These are phyloP conservation scores for Nannochloropsis oceanica DNA, from an alignment of 108 stramenopile species.

Conservation along the genomic window DNA sequence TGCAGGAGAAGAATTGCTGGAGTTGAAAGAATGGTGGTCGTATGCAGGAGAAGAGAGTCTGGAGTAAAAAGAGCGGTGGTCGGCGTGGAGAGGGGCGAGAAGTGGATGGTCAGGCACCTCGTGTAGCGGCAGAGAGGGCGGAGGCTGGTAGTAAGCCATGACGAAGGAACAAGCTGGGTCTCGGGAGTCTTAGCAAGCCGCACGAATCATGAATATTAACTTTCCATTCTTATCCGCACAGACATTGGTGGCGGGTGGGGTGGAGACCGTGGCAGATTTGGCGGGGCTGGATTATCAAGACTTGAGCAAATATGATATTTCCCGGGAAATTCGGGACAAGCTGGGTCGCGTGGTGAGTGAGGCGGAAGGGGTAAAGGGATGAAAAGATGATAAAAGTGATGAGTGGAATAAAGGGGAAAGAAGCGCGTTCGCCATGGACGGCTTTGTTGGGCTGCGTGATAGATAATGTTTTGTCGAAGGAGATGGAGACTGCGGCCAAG, in stretches of 20 bases:
- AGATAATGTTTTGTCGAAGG: too few species aligned
- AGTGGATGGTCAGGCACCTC: too few species aligned
- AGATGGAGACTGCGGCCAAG: too few species aligned
- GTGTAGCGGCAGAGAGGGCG: too few species aligned
- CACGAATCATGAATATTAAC: too few species aligned
- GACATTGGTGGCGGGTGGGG: background rate
- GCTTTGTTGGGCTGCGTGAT: too few species aligned
- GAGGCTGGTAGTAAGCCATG: too few species aligned
- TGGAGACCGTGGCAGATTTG: background rate
- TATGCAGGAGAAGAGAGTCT: background rate
- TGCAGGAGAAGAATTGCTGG: background rate
- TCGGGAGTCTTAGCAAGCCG: too few species aligned
- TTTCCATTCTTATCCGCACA: background rate
- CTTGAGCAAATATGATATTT: background rate
- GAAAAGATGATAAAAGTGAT: background rate
- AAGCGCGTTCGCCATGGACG: background rate
- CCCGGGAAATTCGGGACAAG: background rate
- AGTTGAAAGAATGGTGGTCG: background rate
- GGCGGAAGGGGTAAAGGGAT: background rate
- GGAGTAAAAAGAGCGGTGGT: background rate
- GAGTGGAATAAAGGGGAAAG: background rate
- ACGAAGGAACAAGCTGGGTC: too few species aligned
- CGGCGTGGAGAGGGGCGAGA: too few species aligned
- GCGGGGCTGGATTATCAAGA: background rate
- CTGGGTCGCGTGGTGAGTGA: background rate